phyloP scores from a whole-genome alignment of 257 asterid species.

The Scutellaria barbata region DNA sequence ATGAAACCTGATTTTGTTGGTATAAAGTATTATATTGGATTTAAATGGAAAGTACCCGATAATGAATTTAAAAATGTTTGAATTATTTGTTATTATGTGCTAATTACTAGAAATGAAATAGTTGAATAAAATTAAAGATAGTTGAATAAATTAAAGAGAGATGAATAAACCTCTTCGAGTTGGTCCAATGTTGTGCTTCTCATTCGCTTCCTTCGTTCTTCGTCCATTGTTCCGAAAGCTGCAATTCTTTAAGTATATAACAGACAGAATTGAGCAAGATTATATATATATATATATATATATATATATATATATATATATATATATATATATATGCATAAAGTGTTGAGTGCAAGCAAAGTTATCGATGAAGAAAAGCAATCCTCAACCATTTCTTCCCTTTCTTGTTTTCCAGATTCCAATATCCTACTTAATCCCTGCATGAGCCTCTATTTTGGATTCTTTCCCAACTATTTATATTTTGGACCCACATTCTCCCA shows the following conservation, averaged over 20 bases:
- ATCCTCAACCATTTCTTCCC: slow-evolving; percentile 50
- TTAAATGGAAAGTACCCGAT: too few relatives aligned
- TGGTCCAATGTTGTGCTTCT: slow-evolving; percentile 49
- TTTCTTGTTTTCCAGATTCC: slow-evolving; percentile 48
- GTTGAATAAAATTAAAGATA: too few relatives aligned
- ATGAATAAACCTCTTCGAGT: slow-evolving; percentile 48
- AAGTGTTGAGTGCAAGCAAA: slow-evolving; percentile 36
- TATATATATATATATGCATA: background rate
- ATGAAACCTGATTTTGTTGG: too few relatives aligned
- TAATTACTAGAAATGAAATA: too few relatives aligned
- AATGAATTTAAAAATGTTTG: too few relatives aligned
- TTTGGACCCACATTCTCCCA: background rate
- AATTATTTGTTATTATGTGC: too few relatives aligned
- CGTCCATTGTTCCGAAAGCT: slow-evolving; percentile 42
- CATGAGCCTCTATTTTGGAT: background rate
- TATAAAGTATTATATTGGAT: too few relatives aligned
- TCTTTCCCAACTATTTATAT: slow-evolving; percentile 7
- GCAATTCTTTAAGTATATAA: background rate
- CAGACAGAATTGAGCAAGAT: background rate
- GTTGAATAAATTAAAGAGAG: too few relatives aligned
- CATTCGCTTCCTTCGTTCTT: slow-evolving; percentile 53
- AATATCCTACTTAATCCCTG: background rate
- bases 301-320: background rate
- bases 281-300: background rate
- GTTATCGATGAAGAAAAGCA: slow-evolving; percentile 46